Base-by-base conservation (phyloP, 495 filamentous ascomycete genomes). In the Penicillium daleae region DNA sequence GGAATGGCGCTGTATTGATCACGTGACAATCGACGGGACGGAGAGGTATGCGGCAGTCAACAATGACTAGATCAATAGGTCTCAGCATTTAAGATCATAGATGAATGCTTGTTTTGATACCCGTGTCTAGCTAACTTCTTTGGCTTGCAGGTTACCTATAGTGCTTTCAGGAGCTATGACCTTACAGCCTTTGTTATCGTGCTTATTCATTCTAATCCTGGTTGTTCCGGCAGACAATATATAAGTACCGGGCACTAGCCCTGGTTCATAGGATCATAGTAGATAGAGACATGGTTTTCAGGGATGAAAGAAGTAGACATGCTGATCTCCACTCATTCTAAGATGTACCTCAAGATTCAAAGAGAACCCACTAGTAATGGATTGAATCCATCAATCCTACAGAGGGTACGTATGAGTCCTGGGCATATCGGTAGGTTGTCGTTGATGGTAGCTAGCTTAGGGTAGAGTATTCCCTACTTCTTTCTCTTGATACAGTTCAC, bases 141-240 rank as follows among this genome's bases (percentile, higher is more conserved):
- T 27, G 8, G 46, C 15, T 26, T 26, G 15, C 17, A 17, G 15
- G 12, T 15, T 26, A 5, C 8, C 46, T 50, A 10, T 15, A 9
- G 13, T 0, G n/a, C 2, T 29, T 50, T n/a, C 2, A 17, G 46
- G 46, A 50, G 46, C 24, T 50, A 50, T 50, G 46, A 12, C 46
- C 46, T 50, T n/a, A 0, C 9, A 2, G 46, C 21, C 24, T 17
- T 50, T 29, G 2, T 27, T n/a, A 1, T 50, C 6, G 12, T 15
- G 27, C 9, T 48, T 21, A 7, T 10, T 8, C 2, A 0, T 9
- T 50, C 24, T 50, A 29, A 50, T 29, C 46, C 26, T 50, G 13
- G 46, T 29, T 4, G 26, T 29, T 50, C 46, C 46, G 27, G 46
- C 46, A 50, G 26, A 24, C 24, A 50, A 50, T 50, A 50, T 50